Conservation (phyloP, 2,329 filamentous ascomycete species). For the Lomentospora prolificans region DNA sequence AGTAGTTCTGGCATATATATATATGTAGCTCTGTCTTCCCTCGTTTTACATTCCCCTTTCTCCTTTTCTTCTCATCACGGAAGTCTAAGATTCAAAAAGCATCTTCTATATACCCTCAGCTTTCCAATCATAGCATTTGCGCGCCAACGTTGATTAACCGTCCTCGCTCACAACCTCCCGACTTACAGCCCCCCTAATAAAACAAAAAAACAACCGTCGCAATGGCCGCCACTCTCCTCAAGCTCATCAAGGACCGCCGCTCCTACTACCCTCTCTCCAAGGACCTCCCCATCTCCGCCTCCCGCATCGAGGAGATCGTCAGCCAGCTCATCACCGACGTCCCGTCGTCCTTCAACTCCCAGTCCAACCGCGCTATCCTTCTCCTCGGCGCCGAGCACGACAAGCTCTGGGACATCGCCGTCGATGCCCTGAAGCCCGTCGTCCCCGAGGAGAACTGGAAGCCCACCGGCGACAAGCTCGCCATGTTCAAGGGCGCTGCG, state of each 20-base stretch:
- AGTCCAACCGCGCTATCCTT: slow-evolving; percentile 69
- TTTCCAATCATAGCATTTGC: no score
- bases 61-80: neutral
- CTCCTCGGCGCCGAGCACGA: slow-evolving; percentile 77
- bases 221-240: slow-evolving; percentile 45
- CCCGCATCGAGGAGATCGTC: slow-evolving; percentile 55
- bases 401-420: slow-evolving; percentile 71
- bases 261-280: slow-evolving; percentile 60
- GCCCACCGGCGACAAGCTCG: slow-evolving; percentile 32
- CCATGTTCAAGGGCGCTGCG: slow-evolving; percentile 58
- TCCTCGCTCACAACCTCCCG: neutral
- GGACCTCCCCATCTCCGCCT: slow-evolving; percentile 42
- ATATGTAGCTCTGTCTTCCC: slow-evolving; percentile 3
- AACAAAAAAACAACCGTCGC: slow-evolving; percentile 21
- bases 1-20: neutral
- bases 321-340: slow-evolving; percentile 55
- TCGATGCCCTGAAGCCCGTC: slow-evolving; percentile 54
- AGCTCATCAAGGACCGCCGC: slow-evolving; percentile 58
- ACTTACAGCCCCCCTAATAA: no score
- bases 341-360: slow-evolving; percentile 82
- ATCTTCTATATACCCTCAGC: neutral
- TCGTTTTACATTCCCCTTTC: slow-evolving; percentile 5
- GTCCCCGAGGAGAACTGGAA: slow-evolving; percentile 57
- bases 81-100: neutral
- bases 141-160: no score